Evolutionary conservation across 371 early-diverging fungal genomes (phyloP), one percentile per base, ranked within the genome.

Genomic region (Capillidium heterosporum): DNA sequence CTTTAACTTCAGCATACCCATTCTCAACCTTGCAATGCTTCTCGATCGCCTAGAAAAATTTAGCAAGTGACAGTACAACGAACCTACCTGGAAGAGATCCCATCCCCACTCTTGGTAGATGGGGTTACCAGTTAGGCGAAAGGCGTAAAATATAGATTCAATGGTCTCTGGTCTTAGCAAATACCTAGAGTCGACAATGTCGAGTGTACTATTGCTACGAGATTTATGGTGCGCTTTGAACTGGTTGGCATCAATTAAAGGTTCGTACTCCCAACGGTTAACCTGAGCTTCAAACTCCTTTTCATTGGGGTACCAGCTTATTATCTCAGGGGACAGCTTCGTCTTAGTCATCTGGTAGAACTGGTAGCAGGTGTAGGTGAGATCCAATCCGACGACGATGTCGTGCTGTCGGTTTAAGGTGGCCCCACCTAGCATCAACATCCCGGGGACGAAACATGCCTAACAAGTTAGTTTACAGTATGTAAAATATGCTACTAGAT

Each of bases 61-160:
- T 26, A 47, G 21, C 19, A 15, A 15, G 21, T 47, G 11, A 40
- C 5, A 32, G 4, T 40, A 23, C 10, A 17, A 31, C 5, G 15
- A 17, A 23, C 7, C 29, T 19, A 50, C 55, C n/a, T 39, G 4
- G 28, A 56, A 56, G 2, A 56, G 43, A 19, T 46, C 69, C 82
- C 81, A 84, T 1, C 81, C 89, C 61, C 80, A 76, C 55, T 82
- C 84, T 64, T 84, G 79, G 50, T 79, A 89, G 51, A 68, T 75
- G 32, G 64, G 69, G 59, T 90, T 76, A 0, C 84, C 84, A 17
- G 88, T 87, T 8, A 85, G 65, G 27, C 87, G 70, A 57, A 75
- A 88, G 43, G 84, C 44, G 24, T 78, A 68, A 71, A 77, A 90
- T 15, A 90, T 59, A 49, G 80, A 78, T 65, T 90, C 90, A 23